Percentiles rank a stretch among this genome's conserved stretches.
Evolutionary conservation across 495 filamentous ascomycete species (phyloP).

Genomic region (Articulospora tetracladia): DNA sequence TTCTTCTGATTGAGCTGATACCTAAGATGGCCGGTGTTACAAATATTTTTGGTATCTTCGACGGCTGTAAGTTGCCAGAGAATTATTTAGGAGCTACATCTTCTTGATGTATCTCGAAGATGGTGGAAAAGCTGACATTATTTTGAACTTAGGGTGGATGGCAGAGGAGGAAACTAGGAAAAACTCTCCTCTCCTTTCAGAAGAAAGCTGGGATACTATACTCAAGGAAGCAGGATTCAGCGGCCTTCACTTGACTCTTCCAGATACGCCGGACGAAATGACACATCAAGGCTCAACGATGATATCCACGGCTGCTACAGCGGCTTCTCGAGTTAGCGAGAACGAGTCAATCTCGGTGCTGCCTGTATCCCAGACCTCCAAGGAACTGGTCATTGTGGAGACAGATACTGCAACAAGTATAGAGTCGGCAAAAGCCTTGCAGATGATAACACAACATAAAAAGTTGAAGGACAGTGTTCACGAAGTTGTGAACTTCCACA

Average conservation of each 20-base stretch:
- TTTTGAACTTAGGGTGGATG: constrained; percentile 36
- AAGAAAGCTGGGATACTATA: constrained; percentile 5
- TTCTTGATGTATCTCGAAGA: too few species aligned
- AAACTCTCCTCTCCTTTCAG: background rate
- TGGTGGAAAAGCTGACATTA: too few species aligned
- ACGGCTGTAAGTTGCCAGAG: constrained; percentile 48
- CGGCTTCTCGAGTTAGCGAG: background rate
- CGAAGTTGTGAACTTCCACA: constrained; percentile 1
- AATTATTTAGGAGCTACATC: too few species aligned
- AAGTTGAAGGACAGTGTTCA: background rate
- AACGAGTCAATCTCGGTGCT: too few species aligned
- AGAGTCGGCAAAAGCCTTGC: too few species aligned
- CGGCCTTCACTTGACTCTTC: background rate
- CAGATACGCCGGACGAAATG: too few species aligned
- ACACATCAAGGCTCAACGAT: background rate
- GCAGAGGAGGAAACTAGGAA: constrained; percentile 4
- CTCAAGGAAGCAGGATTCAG: constrained; percentile 6
- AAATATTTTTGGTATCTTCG: constrained; percentile 37
- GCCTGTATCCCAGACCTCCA: too few species aligned
- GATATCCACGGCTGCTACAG: constrained; percentile 7
- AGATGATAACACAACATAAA: background rate
- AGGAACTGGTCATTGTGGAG: too few species aligned
- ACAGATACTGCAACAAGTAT: too few species aligned
- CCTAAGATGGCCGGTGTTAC: constrained; percentile 29
- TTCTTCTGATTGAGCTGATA: constrained; percentile 41